phyloP scores from a whole-genome alignment of 306 rosid genomes.

The Cucurbita moschata region DNA sequence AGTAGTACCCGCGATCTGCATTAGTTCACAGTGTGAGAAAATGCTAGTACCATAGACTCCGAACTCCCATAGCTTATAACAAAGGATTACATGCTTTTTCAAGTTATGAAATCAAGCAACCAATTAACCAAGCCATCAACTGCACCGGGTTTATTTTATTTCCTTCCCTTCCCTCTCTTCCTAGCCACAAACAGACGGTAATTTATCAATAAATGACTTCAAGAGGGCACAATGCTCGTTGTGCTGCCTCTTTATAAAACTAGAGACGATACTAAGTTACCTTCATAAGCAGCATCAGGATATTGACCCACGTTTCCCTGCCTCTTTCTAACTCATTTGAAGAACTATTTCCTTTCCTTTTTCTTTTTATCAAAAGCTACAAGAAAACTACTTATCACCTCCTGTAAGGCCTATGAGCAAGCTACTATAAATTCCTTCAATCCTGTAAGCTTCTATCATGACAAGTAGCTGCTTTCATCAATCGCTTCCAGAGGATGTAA shows the following conservation, averaged over 20 bases:
- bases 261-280: not conserved
- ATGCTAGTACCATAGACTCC: not conserved
- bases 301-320: not conserved
- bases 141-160: not conserved
- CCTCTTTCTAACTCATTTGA: not conserved
- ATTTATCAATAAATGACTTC: not conserved
- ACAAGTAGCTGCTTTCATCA: not conserved
- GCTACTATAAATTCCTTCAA: not conserved
- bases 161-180: not conserved
- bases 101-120: not conserved
- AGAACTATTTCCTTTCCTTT: not conserved
- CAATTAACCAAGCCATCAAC: not conserved
- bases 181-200: not conserved
- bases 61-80: not conserved
- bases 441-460: not conserved
- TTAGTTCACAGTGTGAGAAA: not conserved
- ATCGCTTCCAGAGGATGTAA: not conserved
- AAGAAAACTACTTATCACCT: not conserved
- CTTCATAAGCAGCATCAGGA: not conserved
- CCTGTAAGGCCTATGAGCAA: not conserved
- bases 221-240: not conserved
- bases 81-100: not conserved
- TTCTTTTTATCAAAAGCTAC: not conserved
- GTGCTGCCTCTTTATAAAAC: not conserved
- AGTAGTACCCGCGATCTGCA: conserved; percentile 49